phyloP scores from a whole-genome alignment of 371 early-diverging fungal species.

The Rhizopus delemar region DNA sequence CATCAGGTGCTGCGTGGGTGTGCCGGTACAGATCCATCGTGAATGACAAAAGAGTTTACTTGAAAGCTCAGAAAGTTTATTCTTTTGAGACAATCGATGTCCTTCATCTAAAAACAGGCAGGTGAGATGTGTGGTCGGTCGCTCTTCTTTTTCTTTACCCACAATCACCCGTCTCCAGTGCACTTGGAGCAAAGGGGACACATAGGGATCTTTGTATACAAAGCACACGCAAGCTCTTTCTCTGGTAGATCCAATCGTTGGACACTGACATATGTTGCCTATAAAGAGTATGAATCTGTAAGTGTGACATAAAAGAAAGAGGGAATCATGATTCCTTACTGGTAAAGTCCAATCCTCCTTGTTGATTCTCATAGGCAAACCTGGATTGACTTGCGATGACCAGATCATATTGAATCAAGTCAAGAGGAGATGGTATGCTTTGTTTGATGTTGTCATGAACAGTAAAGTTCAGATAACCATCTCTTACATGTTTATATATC shows the following conservation, averaged over 20 bases:
- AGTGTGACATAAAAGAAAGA: neutral
- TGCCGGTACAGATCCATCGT: slow-evolving; percentile 79
- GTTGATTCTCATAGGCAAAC: slow-evolving; percentile 60
- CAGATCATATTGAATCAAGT: slow-evolving; percentile 59
- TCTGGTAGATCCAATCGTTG: slow-evolving; percentile 34
- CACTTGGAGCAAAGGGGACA: slow-evolving; percentile 68
- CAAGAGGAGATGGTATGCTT: slow-evolving; percentile 48
- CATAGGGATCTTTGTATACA: slow-evolving; percentile 22
- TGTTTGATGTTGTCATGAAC: slow-evolving; percentile 44
- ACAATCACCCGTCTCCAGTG: slow-evolving; percentile 78
- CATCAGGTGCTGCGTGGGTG: slow-evolving; percentile 63
- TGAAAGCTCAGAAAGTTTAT: slow-evolving; percentile 49
- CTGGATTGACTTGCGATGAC: slow-evolving; percentile 67
- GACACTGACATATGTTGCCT: slow-evolving; percentile 35
- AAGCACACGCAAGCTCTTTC: slow-evolving; percentile 30
- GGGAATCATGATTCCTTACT: slow-evolving; percentile 14
- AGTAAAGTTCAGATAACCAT: slow-evolving; percentile 49
- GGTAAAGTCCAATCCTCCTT: slow-evolving; percentile 52
- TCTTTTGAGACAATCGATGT: slow-evolving; percentile 33
- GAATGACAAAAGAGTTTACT: slow-evolving; percentile 61
- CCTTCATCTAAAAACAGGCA: slow-evolving; percentile 29
- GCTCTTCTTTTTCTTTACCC: slow-evolving; percentile 41
- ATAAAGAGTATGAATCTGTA: neutral
- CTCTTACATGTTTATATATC: slow-evolving; percentile 68
- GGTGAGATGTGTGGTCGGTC: neutral